Base-by-base conservation (phyloP, 2,329 filamentous ascomycete genomes). In the Fusarium sarcochroum region DNA sequence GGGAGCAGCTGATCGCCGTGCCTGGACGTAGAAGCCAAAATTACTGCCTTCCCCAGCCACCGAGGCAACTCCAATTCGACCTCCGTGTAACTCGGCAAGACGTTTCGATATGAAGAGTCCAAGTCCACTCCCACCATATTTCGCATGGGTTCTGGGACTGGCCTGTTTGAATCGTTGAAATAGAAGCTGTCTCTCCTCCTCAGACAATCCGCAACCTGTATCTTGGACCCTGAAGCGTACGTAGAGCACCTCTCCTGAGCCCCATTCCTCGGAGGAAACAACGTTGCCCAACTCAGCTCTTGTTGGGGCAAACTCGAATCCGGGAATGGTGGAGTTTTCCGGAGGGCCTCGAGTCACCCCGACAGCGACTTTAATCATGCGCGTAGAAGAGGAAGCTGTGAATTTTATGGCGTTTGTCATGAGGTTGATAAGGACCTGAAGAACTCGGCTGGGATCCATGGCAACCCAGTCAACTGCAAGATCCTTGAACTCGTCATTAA, bases 351-450 rank as follows among this genome's bases (percentile, higher is more conserved):
- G 47, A 0, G 84, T 85, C 1, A 85, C 86, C 6, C 80, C 83
- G 0, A 88, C 77, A 0, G 82, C 81, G 2, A 88, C 84, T 6
- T 81, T 84, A 49, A 89, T 88, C 1, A 48, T 18, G 6, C 79
- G 54, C 6, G 60, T 70, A 1, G 34, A 40, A 79, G 49, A 72
- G 20, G 56, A 76, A 27, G 55, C 75, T 14, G 92, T 94, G 74
- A 94, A 94, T 70, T 94, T 94, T 76, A 94, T 91, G 0, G 91
- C 90, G 71, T 94, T 94, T 3, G 91, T 92, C 21, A 91, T 86
- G 1, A 94, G 83, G 71, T 94, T 94, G 73, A 94, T 93, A 2
- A 94, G 81, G 0, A 94, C 90, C 76, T 94, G 92, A n/a, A 91
- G 85, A 40, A 94, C 87, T 11, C 92, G 85, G 13, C 89, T 90